Base-by-base conservation (phyloP, 768 basidiomycete genomes). In the Pisolithus orientalis region DNA sequence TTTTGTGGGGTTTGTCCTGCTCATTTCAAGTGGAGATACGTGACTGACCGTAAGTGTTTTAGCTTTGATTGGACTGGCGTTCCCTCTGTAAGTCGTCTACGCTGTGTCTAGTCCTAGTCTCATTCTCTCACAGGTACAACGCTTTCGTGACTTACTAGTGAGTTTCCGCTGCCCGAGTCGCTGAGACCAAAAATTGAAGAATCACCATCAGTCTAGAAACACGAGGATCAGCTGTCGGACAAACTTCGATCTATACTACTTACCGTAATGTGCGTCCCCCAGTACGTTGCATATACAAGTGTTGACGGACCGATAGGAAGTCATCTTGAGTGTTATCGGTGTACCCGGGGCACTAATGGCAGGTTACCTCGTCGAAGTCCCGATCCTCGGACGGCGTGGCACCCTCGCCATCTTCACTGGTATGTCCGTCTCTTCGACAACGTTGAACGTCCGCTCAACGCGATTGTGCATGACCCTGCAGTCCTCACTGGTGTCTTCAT, bases 41-140 rank as follows among this genome's bases (percentile, higher is more conserved):
- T 50, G 28, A 62, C 28, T 10, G 25, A 2, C 6, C 42, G 13
- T 31, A 32, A 6, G 24, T 57, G 9, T 55, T 56, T 21, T 27
- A 87, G 86, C 80, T 1, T 71, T 90, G 40, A 90, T 90, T 53
- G 88, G 87, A 6, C 75, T 90, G 13, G 87, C 87, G 2, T 88
- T 84, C 57, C 85, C 87, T 14, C 66, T 90, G 71, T 83, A 56
- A 65, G 75, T 63, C 3, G 16, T 27, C 32, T 34, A 34, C 10
- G 6, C 39, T 17, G 8, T 39, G 21, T 42, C 1, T 1, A 27
- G 21, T n/a, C 28, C 2, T 8, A n/a, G 24, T 44, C 44, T 6
- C 5, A 4, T 53, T 10, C 44, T 60, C 16, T 49, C 7, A 13
- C 44, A 76, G 75, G 37, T 77, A 80, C 57, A 77, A 80, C 62